Percentiles rank a stretch among this genome's conserved stretches.
phyloP scores from a whole-genome alignment of 495 filamentous ascomycete species.

The Penicillium macrosclerotiorum region DNA sequence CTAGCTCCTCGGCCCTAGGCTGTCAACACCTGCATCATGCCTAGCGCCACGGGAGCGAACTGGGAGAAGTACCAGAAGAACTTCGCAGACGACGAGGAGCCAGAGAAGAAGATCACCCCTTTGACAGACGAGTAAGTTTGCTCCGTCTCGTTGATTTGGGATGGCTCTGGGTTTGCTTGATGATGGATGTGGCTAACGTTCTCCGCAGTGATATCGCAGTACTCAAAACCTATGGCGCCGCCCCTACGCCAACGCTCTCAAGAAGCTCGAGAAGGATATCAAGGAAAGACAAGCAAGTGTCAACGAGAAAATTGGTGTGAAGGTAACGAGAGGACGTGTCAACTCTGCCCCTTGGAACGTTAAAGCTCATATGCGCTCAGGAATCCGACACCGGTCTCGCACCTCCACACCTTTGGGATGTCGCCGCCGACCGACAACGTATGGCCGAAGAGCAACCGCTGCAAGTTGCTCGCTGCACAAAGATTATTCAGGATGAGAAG shows the following conservation, averaged over 20 bases:
- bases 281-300: constrained; percentile 95
- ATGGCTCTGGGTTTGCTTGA: constrained; percentile 5
- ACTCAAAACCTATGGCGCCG: constrained; percentile 97
- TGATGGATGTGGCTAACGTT: constrained; percentile 23
- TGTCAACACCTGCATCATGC: constrained; percentile 57
- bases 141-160: not conserved
- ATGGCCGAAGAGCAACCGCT: constrained; percentile 98
- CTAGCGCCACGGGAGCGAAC: constrained; percentile 85
- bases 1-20: constrained; percentile 25
- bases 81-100: constrained; percentile 92
- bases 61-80: constrained; percentile 99
- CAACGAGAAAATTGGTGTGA: constrained; percentile 93
- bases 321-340: constrained; percentile 42
- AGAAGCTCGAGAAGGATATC: constrained; percentile 97
- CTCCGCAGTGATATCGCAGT: constrained; percentile 88
- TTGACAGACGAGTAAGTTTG: constrained; percentile 84
- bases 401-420: constrained; percentile 97
- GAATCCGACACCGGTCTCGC: constrained; percentile 98
- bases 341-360: constrained; percentile 5
- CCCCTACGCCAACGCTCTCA: constrained; percentile 90
- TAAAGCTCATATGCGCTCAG: constrained; percentile 44
- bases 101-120: constrained; percentile 99
- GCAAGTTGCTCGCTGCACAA: constrained; percentile 96
- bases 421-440: constrained; percentile 93
- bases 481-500: constrained; percentile 97